Base-by-base conservation (phyloP, 2,329 filamentous ascomycete genomes). In the Catunica adiposa region DNA sequence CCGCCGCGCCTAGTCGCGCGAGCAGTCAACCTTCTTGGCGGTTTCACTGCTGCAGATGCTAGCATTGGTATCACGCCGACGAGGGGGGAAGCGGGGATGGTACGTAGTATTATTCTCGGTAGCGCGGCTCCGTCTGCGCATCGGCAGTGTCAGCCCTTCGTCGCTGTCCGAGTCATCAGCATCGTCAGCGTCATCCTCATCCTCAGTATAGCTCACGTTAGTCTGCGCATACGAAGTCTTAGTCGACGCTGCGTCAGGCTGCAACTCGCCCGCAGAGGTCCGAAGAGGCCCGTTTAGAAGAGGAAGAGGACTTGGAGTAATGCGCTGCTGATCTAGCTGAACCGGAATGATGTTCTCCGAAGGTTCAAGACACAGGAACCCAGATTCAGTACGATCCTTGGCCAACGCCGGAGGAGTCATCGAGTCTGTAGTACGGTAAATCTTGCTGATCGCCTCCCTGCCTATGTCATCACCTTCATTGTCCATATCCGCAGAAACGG, bases 401-500 rank as follows among this genome's bases (percentile, higher is more conserved):
- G 61, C 64, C 53, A 74, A 62, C 2, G 71, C 76, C 31, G 76
- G 74, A 5, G 76, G 75, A 5, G 76, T 78, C 5, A 78, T 67
- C 1, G 74, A 76, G 59, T 79, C 76, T 1, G 71, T 72, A 1
- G 75, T 73, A 54, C 77, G 72, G 25, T 78, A 67, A 1, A 75
- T 64, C 9, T 73, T 68, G 1, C 70, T 66, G 5, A 76, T 67
- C 4, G 71, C 66, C 3, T 72, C 73, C 8, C 75, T 76, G 55
- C 73, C 67, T 2, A 81, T 67, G 40, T 80, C 77, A 51, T 83
- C 80, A 1, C 74, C 77, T 1, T 51, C 48, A 29, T 29, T 34
- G 59, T 83, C 80, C 22, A 75, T 69, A 61, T 82, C 80, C 1
- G 76, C 78, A 14, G 78, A 83, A 8, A 82, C 73, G 1, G 80